phyloP scores from a whole-genome alignment of 345 rosid genomes.

The Euphorbia pulcherrima region DNA sequence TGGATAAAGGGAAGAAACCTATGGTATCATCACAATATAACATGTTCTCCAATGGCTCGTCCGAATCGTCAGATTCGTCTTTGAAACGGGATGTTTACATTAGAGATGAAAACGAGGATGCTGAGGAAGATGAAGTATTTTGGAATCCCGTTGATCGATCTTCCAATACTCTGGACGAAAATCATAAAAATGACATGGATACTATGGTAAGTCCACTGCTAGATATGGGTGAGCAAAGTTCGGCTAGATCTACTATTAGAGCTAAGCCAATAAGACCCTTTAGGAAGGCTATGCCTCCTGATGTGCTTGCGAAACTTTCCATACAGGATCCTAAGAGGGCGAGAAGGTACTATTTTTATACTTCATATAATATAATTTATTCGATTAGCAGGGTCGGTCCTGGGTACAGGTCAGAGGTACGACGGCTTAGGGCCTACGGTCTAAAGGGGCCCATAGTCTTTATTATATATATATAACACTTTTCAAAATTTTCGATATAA shows the following conservation, averaged over 20 bases:
- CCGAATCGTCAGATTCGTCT: not conserved
- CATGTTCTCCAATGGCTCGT: not conserved
- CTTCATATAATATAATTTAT: not conserved
- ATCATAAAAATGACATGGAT: not conserved
- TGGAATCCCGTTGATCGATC: not conserved
- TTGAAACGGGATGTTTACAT: not conserved
- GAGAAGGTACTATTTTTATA: slow-evolving; percentile 5
- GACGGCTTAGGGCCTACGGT: too few relatives aligned
- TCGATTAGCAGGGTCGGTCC: too few relatives aligned
- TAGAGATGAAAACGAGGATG: not conserved
- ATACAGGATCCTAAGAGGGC: slow-evolving; percentile 23
- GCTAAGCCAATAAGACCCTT: not conserved
- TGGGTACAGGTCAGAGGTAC: too few relatives aligned
- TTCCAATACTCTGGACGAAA: not conserved
- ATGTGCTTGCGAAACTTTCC: slow-evolving; percentile 12
- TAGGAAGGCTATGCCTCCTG: slow-evolving; percentile 13
- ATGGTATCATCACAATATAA: not conserved
- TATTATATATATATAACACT: too few relatives aligned
- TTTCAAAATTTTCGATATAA: too few relatives aligned
- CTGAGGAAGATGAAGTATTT: not conserved
- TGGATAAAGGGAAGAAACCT: slow-evolving; percentile 21
- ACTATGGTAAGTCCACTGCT: not conserved
- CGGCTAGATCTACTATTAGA: not conserved
- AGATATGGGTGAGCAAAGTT: not conserved
- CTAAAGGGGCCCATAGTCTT: too few relatives aligned